phyloP scores from a whole-genome alignment of 2,329 filamentous ascomycete species.

The Penicillium sp. region DNA sequence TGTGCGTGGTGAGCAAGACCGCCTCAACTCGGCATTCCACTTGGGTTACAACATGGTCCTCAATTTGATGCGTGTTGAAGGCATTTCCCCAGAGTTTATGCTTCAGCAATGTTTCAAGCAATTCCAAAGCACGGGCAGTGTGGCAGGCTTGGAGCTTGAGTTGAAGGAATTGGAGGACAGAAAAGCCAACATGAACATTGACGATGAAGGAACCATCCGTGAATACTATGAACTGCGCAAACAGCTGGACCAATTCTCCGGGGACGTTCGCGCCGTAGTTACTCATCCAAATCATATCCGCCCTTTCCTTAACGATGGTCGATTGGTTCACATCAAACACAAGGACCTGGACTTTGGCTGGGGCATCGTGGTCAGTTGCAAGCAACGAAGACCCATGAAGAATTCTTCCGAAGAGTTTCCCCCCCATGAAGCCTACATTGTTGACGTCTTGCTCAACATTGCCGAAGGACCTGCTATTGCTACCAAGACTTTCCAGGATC shows the following conservation, averaged over 20 bases:
- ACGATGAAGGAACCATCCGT: conserved; percentile 83
- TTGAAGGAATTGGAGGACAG: conserved; percentile 75
- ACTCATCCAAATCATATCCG: conserved; percentile 86
- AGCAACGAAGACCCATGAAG: conserved; percentile 64
- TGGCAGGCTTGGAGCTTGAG: conserved; percentile 80
- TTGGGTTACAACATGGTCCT: conserved; percentile 99
- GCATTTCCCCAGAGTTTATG: conserved; percentile 99
- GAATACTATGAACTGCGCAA: conserved; percentile 92
- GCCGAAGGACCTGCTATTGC: conserved; percentile 54
- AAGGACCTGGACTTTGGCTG: conserved; percentile 84
- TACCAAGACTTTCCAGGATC: conserved; percentile 61
- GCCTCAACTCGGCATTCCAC: conserved; percentile 95
- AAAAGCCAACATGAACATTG: conserved; percentile 70
- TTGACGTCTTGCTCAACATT: conserved; percentile 75
- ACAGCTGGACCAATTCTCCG: conserved; percentile 77
- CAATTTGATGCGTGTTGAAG: conserved; percentile 94
- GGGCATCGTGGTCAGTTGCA: conserved; percentile 81
- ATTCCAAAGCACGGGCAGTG: conserved; percentile 91
- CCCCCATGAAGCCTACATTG: conserved; percentile 74
- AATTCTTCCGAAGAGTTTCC: conserved; percentile 65
- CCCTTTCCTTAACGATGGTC: conserved; percentile 82
- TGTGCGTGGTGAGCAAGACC: conserved; percentile 94
- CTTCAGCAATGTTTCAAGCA: conserved; percentile 97
- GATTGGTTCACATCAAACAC: conserved; percentile 82
- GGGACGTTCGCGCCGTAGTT: conserved; percentile 88